phyloP scores from a whole-genome alignment of 163 green algal species.

The Chlorella variabilis region DNA sequence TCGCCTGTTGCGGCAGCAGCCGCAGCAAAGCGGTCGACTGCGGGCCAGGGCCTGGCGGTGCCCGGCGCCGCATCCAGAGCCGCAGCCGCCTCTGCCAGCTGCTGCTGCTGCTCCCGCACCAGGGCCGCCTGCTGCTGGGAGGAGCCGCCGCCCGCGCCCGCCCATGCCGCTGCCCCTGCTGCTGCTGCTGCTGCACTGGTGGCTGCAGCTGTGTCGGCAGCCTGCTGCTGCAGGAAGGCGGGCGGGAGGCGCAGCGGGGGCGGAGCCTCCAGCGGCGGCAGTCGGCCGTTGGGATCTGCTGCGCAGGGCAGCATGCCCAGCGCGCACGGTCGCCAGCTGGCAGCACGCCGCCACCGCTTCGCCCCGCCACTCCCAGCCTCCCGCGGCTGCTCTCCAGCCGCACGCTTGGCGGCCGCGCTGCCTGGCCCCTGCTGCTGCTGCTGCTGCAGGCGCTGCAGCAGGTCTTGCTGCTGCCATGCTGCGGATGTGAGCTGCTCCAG shows the following conservation, averaged over 20 bases:
- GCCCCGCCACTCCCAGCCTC: neutral
- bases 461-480: neutral
- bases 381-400: neutral
- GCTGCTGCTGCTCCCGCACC: neutral
- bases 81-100: too few species aligned
- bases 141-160: neutral
- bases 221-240: constrained; percentile 1
- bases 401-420: neutral
- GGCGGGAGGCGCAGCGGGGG: neutral
- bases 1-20: too few species aligned
- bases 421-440: neutral
- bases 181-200: neutral
- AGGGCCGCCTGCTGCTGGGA: neutral
- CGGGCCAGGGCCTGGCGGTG: constrained; percentile 11
- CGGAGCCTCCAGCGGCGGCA: neutral
- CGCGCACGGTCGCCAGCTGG: constrained; percentile 32
- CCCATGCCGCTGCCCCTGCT: too few species aligned
- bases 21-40: neutral
- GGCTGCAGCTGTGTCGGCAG: neutral
- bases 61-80: neutral
- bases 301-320: constrained; percentile 32
- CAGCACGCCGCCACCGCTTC: constrained; percentile 28
- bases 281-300: constrained; percentile 24
- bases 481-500: neutral
- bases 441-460: constrained; percentile 2